Base-by-base conservation (phyloP, 2,329 filamentous ascomycete genomes). In the Cladobotryum mycophilum region DNA sequence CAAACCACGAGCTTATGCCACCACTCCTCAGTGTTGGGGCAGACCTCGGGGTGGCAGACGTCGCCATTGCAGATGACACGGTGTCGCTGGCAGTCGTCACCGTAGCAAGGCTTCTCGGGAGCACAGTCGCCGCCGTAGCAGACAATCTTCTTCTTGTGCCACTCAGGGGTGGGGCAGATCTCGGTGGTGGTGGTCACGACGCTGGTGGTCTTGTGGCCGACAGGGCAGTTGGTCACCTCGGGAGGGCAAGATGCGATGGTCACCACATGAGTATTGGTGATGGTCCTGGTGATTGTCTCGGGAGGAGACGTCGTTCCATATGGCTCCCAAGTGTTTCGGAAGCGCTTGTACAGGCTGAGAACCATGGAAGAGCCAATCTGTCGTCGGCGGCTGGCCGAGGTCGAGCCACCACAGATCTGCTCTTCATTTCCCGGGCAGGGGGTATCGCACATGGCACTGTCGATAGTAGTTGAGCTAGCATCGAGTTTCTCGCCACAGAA, bases 111-210 rank as follows among this genome's bases (percentile, higher is more conserved):
- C 55, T 58, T 53, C 51, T 64, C 63, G 33, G 56, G 60, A 34
- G 54, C 49, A 58, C 68, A 71, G 57, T 58, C 44, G 18, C 62
- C 64, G 22, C 67, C 67, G 52, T 61, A 62, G 60, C 67, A 68
- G 60, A 67, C 61, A 15, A 70, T 59, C 56, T 62, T 64, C 59
- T 66, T 64, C 56, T 59, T 57, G 55, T 61, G 54, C 56, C 56
- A 60, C 48, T 59, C 56, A 38, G 25, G 55, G 40, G 56, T 41
- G 4, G 54, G 54, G 41, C 51, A 60, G 50, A 53, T 41, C 40
- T 51, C 55, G 15, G 56, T 59, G 45, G 60, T 62, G 42, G 54
- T 38, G 15, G 64, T 62, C 35, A 56, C 55, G 43, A 56, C 53
- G 11, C 54, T 44, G 14, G 58, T 61, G 37, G 53, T 59, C 44